A percentile compares a stretch with the other conserved stretches of the same genome.
These are phyloP conservation scores for Penicillium crustosum DNA, from an alignment of 2,329 filamentous ascomycete genomes.

Conservation along the genomic window DNA sequence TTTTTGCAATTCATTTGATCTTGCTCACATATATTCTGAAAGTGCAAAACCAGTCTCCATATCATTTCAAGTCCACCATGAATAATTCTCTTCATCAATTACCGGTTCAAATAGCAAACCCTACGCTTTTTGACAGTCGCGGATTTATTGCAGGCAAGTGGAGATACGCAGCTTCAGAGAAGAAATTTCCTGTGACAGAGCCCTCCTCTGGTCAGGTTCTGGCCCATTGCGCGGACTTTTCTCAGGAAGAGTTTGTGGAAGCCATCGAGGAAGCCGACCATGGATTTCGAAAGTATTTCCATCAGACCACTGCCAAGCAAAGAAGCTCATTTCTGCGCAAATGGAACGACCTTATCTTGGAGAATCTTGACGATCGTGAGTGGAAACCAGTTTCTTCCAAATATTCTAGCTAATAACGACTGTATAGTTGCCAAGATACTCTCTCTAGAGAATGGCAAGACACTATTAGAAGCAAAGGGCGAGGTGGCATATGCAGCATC, in stretches of 20 bases:
- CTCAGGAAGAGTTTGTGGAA: not conserved
- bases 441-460: constrained; percentile 58
- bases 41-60: not conserved
- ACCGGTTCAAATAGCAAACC: not conserved
- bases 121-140: not conserved
- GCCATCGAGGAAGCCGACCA: not conserved
- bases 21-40: not conserved
- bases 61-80: not conserved
- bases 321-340: not conserved
- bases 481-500: constrained; percentile 51
- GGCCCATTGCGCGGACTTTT: not conserved
- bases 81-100: not conserved
- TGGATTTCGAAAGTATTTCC: not conserved
- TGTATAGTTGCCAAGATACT: not conserved
- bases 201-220: not conserved
- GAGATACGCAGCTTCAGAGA: not conserved
- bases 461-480: constrained; percentile 50
- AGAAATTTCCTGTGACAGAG: not conserved
- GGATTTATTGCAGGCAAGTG: not conserved
- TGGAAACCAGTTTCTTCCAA: not conserved
- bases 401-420: not conserved
- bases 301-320: not conserved
- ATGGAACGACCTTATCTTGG: not conserved
- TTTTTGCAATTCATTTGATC: not conserved
- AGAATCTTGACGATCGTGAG: not conserved